Evolutionary conservation across 441 rosid genomes (phyloP), one percentile per base, ranked within the genome.

Genomic region (Manihot esculenta): DNA sequence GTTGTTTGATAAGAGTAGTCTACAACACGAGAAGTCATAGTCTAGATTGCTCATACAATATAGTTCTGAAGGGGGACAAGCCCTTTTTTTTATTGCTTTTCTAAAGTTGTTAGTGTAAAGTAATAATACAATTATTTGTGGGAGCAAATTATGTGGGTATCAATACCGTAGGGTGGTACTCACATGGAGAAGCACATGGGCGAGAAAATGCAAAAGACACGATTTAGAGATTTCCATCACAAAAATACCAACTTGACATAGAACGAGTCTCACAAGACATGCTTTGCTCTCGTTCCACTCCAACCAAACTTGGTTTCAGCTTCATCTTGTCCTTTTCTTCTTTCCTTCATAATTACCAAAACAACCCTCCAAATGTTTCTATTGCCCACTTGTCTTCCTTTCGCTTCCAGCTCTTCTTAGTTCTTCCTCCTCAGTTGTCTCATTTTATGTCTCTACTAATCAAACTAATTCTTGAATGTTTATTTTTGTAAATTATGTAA

Each of bases 241-340:
- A 33, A 11, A 65, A 11, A 69, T 27, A 63, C n/a, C 41, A 67
- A 15, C 7, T 17, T 7, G 55, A 30, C 21, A 26, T 26, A 9
- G 27, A 55, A 8, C 2, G 11, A 10, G 30, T 49, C 49, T 54
- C 49, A 58, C 68, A 74, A 47, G 79, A 83, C 85, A 80, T 75
- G 77, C 83, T 76, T 80, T 83, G 51, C 81, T 68, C 76, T 63
- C 79, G 72, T 72, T 77, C 77, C 71, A 80, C 84, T 79, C 86
- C 81, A 77, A 53, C 59, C 78, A 66, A 47, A 64, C 82, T 61
- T 69, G 74, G 48, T 74, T 72, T 75, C 78, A 71, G 72, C 73
- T 76, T 64, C 75, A 62, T 78, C 47, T 24, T 35, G 24, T 66
- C 80, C 38, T 20, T 35, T 26, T 21, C 15, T 24, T 21, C 10